Conservation (phyloP, 306 rosid species). For the Vigna reflexopilosa region DNA sequence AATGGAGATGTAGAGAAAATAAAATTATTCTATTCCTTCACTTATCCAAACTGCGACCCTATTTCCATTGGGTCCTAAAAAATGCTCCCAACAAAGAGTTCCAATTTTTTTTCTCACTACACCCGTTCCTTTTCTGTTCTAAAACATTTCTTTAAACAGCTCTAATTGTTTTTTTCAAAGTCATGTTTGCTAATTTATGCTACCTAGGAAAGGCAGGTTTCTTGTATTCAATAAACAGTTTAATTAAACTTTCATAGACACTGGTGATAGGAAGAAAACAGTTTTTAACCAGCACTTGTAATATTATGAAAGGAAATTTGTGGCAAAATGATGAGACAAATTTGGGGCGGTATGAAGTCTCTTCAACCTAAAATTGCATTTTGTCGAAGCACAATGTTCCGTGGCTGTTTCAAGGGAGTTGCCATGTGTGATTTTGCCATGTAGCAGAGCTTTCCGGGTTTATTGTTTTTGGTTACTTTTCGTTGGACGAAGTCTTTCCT, state of each 20-base stretch:
- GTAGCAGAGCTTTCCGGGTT: background rate
- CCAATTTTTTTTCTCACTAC: background rate
- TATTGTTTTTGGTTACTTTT: background rate
- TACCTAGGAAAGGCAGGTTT: background rate
- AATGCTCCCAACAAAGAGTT: background rate
- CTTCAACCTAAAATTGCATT: background rate
- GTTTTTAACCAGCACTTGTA: background rate
- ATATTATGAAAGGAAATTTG: background rate
- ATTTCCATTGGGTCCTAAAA: background rate
- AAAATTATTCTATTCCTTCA: constrained; percentile 1
- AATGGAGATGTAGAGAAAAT: background rate
- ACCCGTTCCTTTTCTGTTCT: background rate
- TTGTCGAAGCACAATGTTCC: constrained; percentile 9
- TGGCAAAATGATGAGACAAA: background rate
- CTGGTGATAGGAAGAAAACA: background rate
- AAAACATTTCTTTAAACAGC: background rate
- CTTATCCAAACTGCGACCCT: background rate
- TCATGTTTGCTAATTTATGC: background rate
- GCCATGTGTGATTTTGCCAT: background rate
- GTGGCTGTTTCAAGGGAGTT: background rate
- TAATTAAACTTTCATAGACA: background rate
- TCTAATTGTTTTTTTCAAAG: background rate
- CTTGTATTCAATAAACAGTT: background rate
- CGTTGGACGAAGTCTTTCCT: background rate
- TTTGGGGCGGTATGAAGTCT: background rate